Conservation (phyloP, 2,329 filamentous ascomycete genomes). For the Colletotrichum sp. region DNA sequence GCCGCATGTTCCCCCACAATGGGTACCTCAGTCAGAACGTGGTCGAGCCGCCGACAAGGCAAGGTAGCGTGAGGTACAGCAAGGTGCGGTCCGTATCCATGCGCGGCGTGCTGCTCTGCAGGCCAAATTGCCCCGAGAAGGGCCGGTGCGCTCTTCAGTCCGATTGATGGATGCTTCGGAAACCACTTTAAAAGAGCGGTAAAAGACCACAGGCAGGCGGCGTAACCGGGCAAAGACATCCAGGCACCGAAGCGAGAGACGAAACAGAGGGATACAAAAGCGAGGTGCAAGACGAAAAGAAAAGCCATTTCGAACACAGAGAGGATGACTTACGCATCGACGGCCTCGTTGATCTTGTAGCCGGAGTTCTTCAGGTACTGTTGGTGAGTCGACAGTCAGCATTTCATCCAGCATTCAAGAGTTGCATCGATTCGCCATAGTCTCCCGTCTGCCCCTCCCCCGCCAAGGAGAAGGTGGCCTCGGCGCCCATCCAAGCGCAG, state of each 20-base stretch:
- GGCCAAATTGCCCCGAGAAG: constrained; percentile 30
- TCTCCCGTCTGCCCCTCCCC: not conserved
- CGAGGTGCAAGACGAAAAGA: not conserved
- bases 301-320: constrained; percentile 24
- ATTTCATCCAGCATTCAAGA: not conserved
- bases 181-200: constrained; percentile 3
- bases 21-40: constrained; percentile 23
- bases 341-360: constrained; percentile 58
- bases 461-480: not conserved
- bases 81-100: constrained; percentile 21
- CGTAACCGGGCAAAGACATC: not conserved
- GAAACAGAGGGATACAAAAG: not conserved
- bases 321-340: constrained; percentile 59
- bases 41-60: constrained; percentile 4
- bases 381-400: constrained; percentile 13
- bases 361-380: constrained; percentile 54
- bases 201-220: not conserved
- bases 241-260: not conserved
- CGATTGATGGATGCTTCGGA: constrained; percentile 10
- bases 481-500: not conserved
- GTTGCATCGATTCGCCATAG: not conserved
- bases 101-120: constrained; percentile 8
- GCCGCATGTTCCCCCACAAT: constrained; percentile 29
- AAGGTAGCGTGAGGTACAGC: constrained; percentile 1
- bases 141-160: constrained; percentile 17